A percentile compares a stretch with the other conserved stretches of the same genome.
Conservation (phyloP, 768 basidiomycete species). For the Cubamyces lactineus region DNA sequence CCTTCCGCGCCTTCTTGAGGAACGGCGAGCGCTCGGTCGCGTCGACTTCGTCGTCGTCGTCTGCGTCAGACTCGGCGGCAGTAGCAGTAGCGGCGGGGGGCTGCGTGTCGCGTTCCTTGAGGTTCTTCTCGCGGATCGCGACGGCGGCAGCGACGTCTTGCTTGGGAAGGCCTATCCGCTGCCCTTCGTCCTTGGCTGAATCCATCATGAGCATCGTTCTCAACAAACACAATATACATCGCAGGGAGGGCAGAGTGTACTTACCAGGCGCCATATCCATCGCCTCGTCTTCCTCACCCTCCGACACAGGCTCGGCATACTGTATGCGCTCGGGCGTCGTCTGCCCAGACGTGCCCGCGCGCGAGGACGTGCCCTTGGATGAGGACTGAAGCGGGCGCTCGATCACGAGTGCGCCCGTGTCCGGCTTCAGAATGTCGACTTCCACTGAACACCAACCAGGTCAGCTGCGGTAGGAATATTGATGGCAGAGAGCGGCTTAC, state of each 20-base stretch:
- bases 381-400: conserved; percentile 66
- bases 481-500: conserved; percentile 44
- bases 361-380: conserved; percentile 48
- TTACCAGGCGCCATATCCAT: conserved; percentile 60
- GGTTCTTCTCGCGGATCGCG: conserved; percentile 81
- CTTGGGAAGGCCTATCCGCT: conserved; percentile 74
- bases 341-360: conserved; percentile 46
- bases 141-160: conserved; percentile 82
- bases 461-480: background rate
- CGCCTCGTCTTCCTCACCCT: conserved; percentile 91
- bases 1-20: conserved; percentile 31
- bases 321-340: conserved; percentile 40
- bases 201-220: no score
- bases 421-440: conserved; percentile 91
- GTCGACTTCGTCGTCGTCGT: conserved; percentile 33
- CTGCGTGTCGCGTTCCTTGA: conserved; percentile 45
- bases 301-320: conserved; percentile 91
- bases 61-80: conserved; percentile 20
- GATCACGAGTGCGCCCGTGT: conserved; percentile 66
- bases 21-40: conserved; percentile 44
- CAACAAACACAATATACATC: no score
- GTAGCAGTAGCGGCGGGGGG: conserved; percentile 5
- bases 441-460: conserved; percentile 63
- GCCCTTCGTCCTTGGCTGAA: conserved; percentile 76
- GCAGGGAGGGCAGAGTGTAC: background rate